Evolutionary conservation across 2,329 filamentous ascomycete species (phyloP).

Genomic region (Shiraia sp.): DNA sequence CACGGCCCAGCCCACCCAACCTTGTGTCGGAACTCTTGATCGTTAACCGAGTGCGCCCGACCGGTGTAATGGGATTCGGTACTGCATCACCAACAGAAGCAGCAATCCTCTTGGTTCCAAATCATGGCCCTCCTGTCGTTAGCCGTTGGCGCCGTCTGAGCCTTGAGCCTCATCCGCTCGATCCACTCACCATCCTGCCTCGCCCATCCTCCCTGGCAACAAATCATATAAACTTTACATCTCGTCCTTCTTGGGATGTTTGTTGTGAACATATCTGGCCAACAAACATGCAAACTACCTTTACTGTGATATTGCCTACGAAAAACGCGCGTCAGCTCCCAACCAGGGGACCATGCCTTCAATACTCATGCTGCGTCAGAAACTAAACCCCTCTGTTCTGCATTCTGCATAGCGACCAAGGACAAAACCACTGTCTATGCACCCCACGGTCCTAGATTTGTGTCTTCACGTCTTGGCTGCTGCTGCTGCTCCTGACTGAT

Average conservation of each 20-base stretch:
- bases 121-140: conserved; percentile 12
- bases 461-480: conserved; percentile 25
- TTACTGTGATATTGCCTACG: too few species aligned
- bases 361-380: too few species aligned
- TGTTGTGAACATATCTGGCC: neutral
- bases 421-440: conserved; percentile 26
- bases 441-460: conserved; percentile 32
- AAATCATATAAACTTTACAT: neutral
- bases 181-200: neutral
- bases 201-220: neutral
- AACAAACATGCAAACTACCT: conserved; percentile 3
- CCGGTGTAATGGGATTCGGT: conserved; percentile 35
- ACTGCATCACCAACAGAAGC: conserved; percentile 22
- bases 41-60: conserved; percentile 39
- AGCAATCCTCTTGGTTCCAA: conserved; percentile 11
- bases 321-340: too few species aligned
- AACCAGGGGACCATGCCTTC: too few species aligned
- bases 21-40: conserved; percentile 27
- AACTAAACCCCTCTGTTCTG: too few species aligned
- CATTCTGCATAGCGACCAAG: too few species aligned
- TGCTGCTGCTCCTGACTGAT: conserved; percentile 27
- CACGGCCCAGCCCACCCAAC: conserved; percentile 18
- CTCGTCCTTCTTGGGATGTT: too few species aligned
- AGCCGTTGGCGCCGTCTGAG: conserved; percentile 33
- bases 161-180: conserved; percentile 31